A percentile compares a stretch with the other conserved stretches of the same genome.
phyloP scores from a whole-genome alignment of 306 rosid genomes.

The Trifolium subterraneum region DNA sequence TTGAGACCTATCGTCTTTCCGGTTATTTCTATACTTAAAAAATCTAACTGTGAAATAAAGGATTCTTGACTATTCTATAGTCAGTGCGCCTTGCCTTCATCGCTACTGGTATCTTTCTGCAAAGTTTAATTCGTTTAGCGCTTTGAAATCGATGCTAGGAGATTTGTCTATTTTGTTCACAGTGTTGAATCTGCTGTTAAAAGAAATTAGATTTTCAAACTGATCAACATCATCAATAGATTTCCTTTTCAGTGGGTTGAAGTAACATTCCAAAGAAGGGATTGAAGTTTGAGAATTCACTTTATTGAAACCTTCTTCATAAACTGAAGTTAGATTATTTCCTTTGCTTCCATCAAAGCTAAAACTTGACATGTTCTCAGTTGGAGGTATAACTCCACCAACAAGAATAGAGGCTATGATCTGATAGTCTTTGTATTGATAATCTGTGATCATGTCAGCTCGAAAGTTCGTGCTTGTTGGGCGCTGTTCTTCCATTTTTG shows the following conservation, averaged over 20 bases:
- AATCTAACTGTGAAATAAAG: conserved; percentile 13
- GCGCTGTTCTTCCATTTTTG: conserved; percentile 43
- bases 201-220: conserved; percentile 45
- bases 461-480: conserved; percentile 36
- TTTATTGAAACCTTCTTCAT: conserved; percentile 41
- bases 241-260: conserved; percentile 45
- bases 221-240: conserved; percentile 48
- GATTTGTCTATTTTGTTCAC: conserved; percentile 37
- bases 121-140: conserved; percentile 47
- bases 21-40: not conserved
- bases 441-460: conserved; percentile 48
- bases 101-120: conserved; percentile 38
- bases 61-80: not conserved
- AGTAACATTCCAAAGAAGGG: conserved; percentile 47
- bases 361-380: conserved; percentile 42
- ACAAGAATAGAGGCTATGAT: conserved; percentile 65
- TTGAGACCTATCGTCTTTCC: conserved; percentile 13
- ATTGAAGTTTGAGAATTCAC: conserved; percentile 46
- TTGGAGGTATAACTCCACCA: conserved; percentile 57
- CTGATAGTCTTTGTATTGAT: conserved; percentile 56
- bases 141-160: conserved; percentile 50
- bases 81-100: conserved; percentile 26
- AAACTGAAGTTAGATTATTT: conserved; percentile 36
- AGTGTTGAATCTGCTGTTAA: conserved; percentile 38
- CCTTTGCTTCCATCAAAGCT: conserved; percentile 39